Conservation (phyloP, 768 basidiomycete species). For the Phylloporus sp. region DNA sequence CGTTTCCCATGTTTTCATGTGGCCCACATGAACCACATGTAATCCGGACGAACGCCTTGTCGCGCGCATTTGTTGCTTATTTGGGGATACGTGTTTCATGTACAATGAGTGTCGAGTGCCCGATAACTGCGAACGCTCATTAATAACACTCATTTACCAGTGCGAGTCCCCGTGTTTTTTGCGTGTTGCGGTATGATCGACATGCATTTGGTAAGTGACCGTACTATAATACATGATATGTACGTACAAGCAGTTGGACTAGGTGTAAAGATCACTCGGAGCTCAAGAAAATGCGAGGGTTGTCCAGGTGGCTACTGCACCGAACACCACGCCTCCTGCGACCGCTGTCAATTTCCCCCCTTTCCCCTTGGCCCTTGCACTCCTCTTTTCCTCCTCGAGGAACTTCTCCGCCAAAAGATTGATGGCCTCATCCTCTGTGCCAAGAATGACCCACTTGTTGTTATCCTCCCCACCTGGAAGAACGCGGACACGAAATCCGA, state of each 20-base stretch:
- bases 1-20: neutral
- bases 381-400: conserved; percentile 29
- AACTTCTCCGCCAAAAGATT: conserved; percentile 28
- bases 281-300: conserved; percentile 49
- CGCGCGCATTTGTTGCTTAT: neutral
- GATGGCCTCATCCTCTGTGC: conserved; percentile 45
- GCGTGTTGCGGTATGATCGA: conserved; percentile 6
- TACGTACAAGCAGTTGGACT: neutral
- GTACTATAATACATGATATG: neutral
- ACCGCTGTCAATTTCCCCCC: conserved; percentile 37
- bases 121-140: neutral
- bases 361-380: conserved; percentile 11
- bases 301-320: conserved; percentile 56
- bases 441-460: conserved; percentile 49
- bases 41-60: neutral
- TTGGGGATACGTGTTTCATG: neutral
- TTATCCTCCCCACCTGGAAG: conserved; percentile 27
- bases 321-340: conserved; percentile 56
- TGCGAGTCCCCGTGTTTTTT: neutral
- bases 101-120: neutral
- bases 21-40: too few relatives aligned
- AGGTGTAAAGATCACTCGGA: neutral
- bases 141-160: conserved; percentile 2
- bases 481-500: conserved; percentile 42
- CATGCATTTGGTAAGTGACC: neutral